These are phyloP conservation scores for Cladosporium colombiae DNA, from an alignment of 2,329 filamentous ascomycete genomes.

Conservation along the genomic window DNA sequence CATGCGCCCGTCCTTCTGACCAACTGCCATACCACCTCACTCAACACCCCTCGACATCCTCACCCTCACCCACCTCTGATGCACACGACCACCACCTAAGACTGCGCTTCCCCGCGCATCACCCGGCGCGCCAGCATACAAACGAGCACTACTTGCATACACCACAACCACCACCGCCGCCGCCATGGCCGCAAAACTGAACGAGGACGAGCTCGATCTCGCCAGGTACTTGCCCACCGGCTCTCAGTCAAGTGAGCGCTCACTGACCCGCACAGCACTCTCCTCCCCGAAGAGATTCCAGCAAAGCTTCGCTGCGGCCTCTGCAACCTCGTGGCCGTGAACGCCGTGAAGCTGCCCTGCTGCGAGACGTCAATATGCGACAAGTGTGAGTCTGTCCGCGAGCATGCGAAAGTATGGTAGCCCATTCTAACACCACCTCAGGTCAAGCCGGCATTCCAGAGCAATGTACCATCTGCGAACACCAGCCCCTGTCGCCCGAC, in stretches of 20 bases:
- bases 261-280: conserved; percentile 3
- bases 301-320: conserved; percentile 93
- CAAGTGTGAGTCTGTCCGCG: conserved; percentile 62
- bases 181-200: conserved; percentile 16
- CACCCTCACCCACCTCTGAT: background rate
- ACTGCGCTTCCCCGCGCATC: background rate
- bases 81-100: conserved; percentile 1
- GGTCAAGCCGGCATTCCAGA: conserved; percentile 67
- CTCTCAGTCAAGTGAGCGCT: background rate
- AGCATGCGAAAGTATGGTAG: background rate
- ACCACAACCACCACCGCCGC: background rate
- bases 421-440: conserved; percentile 41
- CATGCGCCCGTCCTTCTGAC: background rate
- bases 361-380: conserved; percentile 96
- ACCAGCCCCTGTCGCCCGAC: conserved; percentile 80
- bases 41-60: background rate
- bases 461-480: conserved; percentile 75
- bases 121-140: conserved; percentile 8
- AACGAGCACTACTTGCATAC: background rate
- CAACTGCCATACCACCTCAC: background rate
- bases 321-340: conserved; percentile 86
- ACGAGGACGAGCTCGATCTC: conserved; percentile 11
- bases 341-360: conserved; percentile 88
- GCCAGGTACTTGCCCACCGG: background rate
- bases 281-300: conserved; percentile 69